phyloP scores from a whole-genome alignment of 164 flowering plant species.

The Kingdonia uniflora region DNA sequence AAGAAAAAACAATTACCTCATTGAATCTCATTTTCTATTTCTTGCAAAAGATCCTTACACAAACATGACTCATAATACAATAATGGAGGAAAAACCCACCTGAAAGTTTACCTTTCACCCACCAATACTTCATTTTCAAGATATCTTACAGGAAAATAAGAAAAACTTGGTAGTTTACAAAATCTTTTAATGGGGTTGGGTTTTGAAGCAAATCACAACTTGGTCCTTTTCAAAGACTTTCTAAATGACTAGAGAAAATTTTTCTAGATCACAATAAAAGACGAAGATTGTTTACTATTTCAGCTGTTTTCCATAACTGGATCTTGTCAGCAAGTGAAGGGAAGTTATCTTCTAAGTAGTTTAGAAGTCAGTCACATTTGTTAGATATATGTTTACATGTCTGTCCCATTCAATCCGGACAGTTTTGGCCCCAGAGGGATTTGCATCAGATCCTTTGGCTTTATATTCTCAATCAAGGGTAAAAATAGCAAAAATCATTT shows the following conservation, averaged over 20 bases:
- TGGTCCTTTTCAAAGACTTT: conserved; percentile 39
- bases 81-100: conserved; percentile 8
- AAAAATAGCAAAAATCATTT: too few species aligned
- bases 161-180: conserved; percentile 18
- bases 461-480: background rate
- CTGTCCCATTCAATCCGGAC: conserved; percentile 40
- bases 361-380: conserved; percentile 11
- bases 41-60: conserved; percentile 18
- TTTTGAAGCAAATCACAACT: conserved; percentile 12
- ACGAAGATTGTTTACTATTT: background rate
- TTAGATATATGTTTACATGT: conserved; percentile 11
- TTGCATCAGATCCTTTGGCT: conserved; percentile 12
- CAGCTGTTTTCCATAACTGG: conserved; percentile 7
- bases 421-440: conserved; percentile 20
- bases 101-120: conserved; percentile 4
- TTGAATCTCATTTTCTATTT: conserved; percentile 16
- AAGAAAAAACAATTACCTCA: conserved; percentile 1
- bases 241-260: conserved; percentile 8
- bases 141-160: conserved; percentile 18
- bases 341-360: background rate
- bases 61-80: conserved; percentile 6
- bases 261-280: background rate
- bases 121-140: conserved; percentile 5
- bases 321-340: conserved; percentile 7
- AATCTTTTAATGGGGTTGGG: conserved; percentile 2